Conservation (phyloP, 1,284 basidiomycete species). For the Kalmanozyma brasiliensis region DNA sequence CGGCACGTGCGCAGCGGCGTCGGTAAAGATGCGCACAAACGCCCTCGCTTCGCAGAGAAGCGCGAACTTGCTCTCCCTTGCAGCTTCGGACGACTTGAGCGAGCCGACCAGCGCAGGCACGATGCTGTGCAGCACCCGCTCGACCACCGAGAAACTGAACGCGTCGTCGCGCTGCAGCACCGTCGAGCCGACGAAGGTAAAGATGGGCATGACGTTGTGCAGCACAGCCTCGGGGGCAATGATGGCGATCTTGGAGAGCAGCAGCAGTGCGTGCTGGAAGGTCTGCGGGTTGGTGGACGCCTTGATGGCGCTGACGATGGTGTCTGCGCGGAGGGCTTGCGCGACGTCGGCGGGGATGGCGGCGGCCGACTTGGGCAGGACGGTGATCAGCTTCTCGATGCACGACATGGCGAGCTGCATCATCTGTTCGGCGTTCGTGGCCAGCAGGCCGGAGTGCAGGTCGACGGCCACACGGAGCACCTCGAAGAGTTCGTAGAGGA, state of each 20-base stretch:
- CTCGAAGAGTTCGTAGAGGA: constrained; percentile 80
- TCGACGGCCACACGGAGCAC: constrained; percentile 78
- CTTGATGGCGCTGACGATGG: constrained; percentile 64
- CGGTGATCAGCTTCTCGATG: constrained; percentile 75
- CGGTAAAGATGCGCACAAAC: constrained; percentile 86
- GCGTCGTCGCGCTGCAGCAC: constrained; percentile 95
- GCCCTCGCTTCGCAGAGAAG: constrained; percentile 68
- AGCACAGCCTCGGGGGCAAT: constrained; percentile 89
- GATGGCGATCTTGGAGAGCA: constrained; percentile 84
- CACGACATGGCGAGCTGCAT: constrained; percentile 83
- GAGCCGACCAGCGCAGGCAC: constrained; percentile 84
- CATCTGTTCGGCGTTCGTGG: constrained; percentile 84
- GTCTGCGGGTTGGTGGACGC: constrained; percentile 88
- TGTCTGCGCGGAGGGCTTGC: constrained; percentile 57
- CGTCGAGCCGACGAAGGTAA: constrained; percentile 98
- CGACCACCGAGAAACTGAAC: constrained; percentile 93
- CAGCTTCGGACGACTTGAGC: constrained; percentile 52
- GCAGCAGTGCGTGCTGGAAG: constrained; percentile 89
- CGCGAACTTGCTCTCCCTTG: constrained; percentile 31
- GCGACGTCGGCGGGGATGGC: constrained; percentile 47
- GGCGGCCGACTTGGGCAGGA: constrained; percentile 60
- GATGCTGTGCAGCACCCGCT: constrained; percentile 92
- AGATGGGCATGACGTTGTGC: constrained; percentile 96
- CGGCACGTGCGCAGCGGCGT: constrained; percentile 86
- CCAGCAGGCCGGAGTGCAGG: constrained; percentile 68